These are phyloP conservation scores for Flaveria trinervia DNA, from an alignment of 129 eudicot species.

Conservation along the genomic window DNA sequence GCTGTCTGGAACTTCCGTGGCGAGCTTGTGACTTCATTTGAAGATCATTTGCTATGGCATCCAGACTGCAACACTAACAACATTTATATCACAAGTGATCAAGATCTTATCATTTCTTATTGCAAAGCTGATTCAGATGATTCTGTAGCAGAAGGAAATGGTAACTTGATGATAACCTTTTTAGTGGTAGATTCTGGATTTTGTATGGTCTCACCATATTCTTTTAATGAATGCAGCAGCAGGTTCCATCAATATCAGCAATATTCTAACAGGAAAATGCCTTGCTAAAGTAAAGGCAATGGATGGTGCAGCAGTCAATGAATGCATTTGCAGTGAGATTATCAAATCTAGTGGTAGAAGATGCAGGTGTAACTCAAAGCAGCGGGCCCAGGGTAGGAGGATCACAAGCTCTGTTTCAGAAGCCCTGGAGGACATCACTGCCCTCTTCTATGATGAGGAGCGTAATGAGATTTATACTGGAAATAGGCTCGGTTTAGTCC, in stretches of 20 bases:
- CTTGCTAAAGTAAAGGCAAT: slow-evolving; percentile 82
- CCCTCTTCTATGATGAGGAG: slow-evolving; percentile 91
- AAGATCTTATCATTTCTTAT: slow-evolving; percentile 28
- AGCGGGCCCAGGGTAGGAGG: slow-evolving; percentile 50
- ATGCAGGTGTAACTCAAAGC: slow-evolving; percentile 51
- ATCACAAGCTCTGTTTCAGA: slow-evolving; percentile 69
- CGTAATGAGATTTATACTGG: slow-evolving; percentile 97
- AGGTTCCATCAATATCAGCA: slow-evolving; percentile 92
- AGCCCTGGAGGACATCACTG: slow-evolving; percentile 94
- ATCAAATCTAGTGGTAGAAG: slow-evolving; percentile 39
- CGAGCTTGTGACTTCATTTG: slow-evolving; percentile 31
- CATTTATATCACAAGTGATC: slow-evolving; percentile 31
- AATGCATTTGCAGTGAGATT: slow-evolving; percentile 50
- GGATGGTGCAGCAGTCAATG: slow-evolving; percentile 38
- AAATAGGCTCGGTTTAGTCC: slow-evolving; percentile 83
- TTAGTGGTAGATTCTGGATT: not conserved
- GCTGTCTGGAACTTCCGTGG: slow-evolving; percentile 34
- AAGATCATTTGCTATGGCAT: slow-evolving; percentile 31
- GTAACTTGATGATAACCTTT: not conserved
- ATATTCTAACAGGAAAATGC: slow-evolving; percentile 90
- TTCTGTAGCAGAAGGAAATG: slow-evolving; percentile 12
- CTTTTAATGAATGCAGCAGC: slow-evolving; percentile 48
- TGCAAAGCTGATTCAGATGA: slow-evolving; percentile 31
- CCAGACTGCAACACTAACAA: slow-evolving; percentile 33
- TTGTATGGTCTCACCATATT: not conserved